A percentile compares a stretch with the other conserved stretches of the same genome.
phyloP scores from a whole-genome alignment of 441 rosid species.

The Erodium texanum region DNA sequence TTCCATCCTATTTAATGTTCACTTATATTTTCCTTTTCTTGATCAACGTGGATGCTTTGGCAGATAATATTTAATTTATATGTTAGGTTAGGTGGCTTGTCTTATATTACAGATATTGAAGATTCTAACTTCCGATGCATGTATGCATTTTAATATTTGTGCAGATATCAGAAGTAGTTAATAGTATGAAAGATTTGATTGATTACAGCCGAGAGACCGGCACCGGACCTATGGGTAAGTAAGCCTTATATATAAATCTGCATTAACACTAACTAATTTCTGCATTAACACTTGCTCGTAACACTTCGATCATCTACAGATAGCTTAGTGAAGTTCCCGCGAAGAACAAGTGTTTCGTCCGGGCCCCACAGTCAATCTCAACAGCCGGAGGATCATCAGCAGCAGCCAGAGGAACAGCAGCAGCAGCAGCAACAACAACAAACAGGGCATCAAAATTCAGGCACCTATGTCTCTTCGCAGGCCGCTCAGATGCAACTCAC shows the following conservation, averaged over 20 bases:
- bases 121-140: too few species aligned
- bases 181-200: slow-evolving; percentile 98
- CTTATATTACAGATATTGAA: too few species aligned
- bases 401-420: slow-evolving; percentile 49
- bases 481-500: slow-evolving; percentile 39
- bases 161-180: slow-evolving; percentile 99
- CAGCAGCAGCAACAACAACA: slow-evolving; percentile 40
- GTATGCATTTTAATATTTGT: not conserved
- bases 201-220: slow-evolving; percentile 85
- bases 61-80: too few species aligned
- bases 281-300: too few species aligned
- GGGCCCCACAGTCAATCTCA: slow-evolving; percentile 48
- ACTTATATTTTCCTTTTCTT: too few species aligned
- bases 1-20: too few species aligned
- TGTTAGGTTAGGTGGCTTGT: not conserved
- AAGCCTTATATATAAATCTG: slow-evolving; percentile 22
- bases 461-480: slow-evolving; percentile 45
- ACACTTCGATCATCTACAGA: slow-evolving; percentile 32
- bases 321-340: slow-evolving; percentile 91
- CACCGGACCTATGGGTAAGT: slow-evolving; percentile 97
- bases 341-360: slow-evolving; percentile 52
- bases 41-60: too few species aligned
- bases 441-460: slow-evolving; percentile 39
- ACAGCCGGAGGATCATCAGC: slow-evolving; percentile 62
- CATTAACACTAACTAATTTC: not conserved